Percentiles rank a stretch among this genome's conserved stretches.
Conservation (phyloP, 768 basidiomycete genomes). For the Russula sp. region DNA sequence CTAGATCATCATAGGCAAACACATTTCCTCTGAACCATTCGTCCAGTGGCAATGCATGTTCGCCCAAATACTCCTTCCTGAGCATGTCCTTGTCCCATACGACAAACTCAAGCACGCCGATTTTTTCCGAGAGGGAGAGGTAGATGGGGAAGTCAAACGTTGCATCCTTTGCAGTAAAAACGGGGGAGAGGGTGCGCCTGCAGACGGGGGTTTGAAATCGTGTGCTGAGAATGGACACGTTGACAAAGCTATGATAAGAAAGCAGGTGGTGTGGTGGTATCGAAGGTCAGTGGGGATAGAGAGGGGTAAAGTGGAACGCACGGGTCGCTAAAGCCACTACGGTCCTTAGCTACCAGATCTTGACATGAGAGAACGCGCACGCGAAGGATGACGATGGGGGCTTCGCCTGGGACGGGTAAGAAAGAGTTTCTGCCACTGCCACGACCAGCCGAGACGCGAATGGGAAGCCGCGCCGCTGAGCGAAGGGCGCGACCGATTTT, state of each 20-base stretch:
- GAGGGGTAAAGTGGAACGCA: slow-evolving; percentile 41
- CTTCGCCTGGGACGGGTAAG: slow-evolving; percentile 56
- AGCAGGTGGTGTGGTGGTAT: neutral
- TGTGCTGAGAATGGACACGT: slow-evolving; percentile 55
- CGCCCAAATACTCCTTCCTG: slow-evolving; percentile 92
- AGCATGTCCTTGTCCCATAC: slow-evolving; percentile 93
- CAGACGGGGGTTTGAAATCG: slow-evolving; percentile 71
- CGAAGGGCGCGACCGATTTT: slow-evolving; percentile 62
- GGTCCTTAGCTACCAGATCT: slow-evolving; percentile 60
- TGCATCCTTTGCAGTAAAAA: slow-evolving; percentile 62
- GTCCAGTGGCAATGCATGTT: slow-evolving; percentile 71
- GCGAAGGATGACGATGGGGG: slow-evolving; percentile 61
- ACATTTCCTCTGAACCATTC: slow-evolving; percentile 69
- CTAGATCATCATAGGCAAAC: slow-evolving; percentile 56
- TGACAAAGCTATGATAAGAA: slow-evolving; percentile 57
- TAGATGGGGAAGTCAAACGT: slow-evolving; percentile 91
- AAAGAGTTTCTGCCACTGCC: slow-evolving; percentile 40
- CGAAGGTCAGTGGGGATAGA: slow-evolving; percentile 11
- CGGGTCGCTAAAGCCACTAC: slow-evolving; percentile 74
- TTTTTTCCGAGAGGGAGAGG: slow-evolving; percentile 64
- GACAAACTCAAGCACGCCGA: slow-evolving; percentile 78
- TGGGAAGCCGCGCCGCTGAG: slow-evolving; percentile 54
- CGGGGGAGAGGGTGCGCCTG: slow-evolving; percentile 69
- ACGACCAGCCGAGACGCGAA: slow-evolving; percentile 44
- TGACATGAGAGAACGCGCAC: slow-evolving; percentile 67